A percentile compares a stretch with the other conserved stretches of the same genome.
These are phyloP conservation scores for Vachellia collinsii DNA, from an alignment of 306 rosid species.

Conservation along the genomic window DNA sequence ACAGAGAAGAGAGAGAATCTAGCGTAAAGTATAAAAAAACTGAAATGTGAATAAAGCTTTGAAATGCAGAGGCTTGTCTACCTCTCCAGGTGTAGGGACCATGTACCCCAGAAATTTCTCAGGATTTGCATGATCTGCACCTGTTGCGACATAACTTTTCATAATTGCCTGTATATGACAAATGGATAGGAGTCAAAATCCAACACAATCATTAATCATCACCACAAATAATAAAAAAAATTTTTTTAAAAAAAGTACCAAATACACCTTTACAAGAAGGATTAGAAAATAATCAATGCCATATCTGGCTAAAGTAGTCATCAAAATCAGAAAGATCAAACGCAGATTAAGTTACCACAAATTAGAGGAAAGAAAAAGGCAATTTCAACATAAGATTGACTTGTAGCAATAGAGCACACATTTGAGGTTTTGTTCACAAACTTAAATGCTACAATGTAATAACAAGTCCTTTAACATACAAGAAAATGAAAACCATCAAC, in stretches of 20 bases:
- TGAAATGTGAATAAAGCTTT: conserved; percentile 8
- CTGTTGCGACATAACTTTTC: conserved; percentile 79
- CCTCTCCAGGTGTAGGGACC: conserved; percentile 95
- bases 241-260: not conserved
- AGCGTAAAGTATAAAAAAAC: conserved; percentile 27
- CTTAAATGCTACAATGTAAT: not conserved
- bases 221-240: conserved; percentile 4
- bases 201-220: conserved; percentile 26
- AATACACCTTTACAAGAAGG: conserved; percentile 1
- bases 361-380: not conserved
- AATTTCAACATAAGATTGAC: not conserved
- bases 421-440: not conserved
- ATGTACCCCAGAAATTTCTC: conserved; percentile 95
- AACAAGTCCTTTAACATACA: not conserved
- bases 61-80: conserved; percentile 36
- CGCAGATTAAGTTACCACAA: not conserved
- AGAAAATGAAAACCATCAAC: not conserved
- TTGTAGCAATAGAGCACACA: not conserved
- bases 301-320: not conserved
- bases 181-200: conserved; percentile 33
- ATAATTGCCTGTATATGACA: conserved; percentile 72
- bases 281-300: conserved; percentile 15
- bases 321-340: not conserved
- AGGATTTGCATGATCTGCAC: conserved; percentile 75
- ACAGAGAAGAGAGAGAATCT: not conserved